Evolutionary conservation across 2,329 filamentous ascomycete species (phyloP).

Genomic region (Hawksworthiomyces lignivorus): DNA sequence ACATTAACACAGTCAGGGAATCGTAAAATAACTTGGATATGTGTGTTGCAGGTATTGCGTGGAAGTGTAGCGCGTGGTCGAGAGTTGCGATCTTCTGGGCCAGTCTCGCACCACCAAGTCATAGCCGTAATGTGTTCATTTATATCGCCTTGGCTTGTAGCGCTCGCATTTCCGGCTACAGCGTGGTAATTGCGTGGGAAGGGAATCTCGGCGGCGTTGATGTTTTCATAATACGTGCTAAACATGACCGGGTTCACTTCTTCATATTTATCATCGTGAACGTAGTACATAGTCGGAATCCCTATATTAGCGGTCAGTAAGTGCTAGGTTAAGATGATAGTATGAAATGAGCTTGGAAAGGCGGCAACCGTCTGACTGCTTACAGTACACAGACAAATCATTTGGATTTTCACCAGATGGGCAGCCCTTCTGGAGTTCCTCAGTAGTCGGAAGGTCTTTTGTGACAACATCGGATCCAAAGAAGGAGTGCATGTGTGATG

Average conservation of each 20-base stretch:
- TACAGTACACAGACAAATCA: slow-evolving; percentile 36
- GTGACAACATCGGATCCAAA: slow-evolving; percentile 36
- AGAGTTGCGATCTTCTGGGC: slow-evolving; percentile 20
- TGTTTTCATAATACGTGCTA: slow-evolving; percentile 38
- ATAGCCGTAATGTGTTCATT: slow-evolving; percentile 22
- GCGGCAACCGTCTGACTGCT: too few relatives aligned
- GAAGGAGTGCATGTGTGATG: slow-evolving; percentile 37
- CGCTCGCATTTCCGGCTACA: slow-evolving; percentile 33
- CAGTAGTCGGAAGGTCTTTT: slow-evolving; percentile 26
- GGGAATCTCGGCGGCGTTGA: slow-evolving; percentile 34
- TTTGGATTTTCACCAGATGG: slow-evolving; percentile 36
- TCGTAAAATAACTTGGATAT: slow-evolving; percentile 34
- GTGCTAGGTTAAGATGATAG: too few relatives aligned
- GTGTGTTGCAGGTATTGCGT: slow-evolving; percentile 30
- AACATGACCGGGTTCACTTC: slow-evolving; percentile 32
- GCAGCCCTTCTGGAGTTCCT: slow-evolving; percentile 30
- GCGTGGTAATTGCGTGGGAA: slow-evolving; percentile 35
- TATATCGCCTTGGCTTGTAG: slow-evolving; percentile 26
- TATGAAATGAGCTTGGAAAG: too few relatives aligned
- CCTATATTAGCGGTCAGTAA: too few relatives aligned
- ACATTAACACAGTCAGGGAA: slow-evolving; percentile 37
- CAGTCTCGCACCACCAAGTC: slow-evolving; percentile 30
- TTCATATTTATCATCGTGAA: slow-evolving; percentile 28
- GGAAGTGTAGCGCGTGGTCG: slow-evolving; percentile 24
- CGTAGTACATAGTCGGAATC: slow-evolving; percentile 35